Evolutionary conservation across 2,329 filamentous ascomycete genomes (phyloP).

Genomic region (Teratosphaeria destructans): DNA sequence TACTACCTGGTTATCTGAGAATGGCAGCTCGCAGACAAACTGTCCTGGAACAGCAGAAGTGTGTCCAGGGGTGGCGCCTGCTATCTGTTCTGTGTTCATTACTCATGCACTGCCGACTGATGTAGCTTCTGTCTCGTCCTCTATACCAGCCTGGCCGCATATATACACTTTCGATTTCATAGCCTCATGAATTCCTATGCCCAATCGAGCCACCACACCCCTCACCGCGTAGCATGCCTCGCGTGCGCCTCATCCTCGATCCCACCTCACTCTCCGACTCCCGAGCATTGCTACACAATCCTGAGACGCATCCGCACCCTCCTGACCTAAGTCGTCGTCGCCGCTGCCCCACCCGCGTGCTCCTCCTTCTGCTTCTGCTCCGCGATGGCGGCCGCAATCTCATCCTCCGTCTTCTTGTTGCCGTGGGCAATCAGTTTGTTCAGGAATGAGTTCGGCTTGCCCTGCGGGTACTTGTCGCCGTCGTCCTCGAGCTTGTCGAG

Average conservation of each 20-base stretch:
- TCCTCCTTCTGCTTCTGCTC: background rate
- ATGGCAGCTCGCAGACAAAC: no score
- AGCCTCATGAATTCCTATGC: background rate
- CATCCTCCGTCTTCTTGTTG: conserved; percentile 31
- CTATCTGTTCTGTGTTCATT: background rate
- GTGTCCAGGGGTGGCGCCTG: background rate
- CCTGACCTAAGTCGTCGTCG: background rate
- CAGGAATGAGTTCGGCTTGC: conserved; percentile 27
- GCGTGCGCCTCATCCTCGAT: background rate
- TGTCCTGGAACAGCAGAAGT: background rate
- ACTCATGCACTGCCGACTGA: background rate
- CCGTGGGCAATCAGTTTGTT: conserved; percentile 29
- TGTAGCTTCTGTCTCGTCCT: background rate
- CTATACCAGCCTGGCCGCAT: background rate
- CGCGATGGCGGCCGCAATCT: conserved; percentile 13
- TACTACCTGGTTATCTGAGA: no score
- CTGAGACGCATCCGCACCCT: background rate
- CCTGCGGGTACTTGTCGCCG: conserved; percentile 18
- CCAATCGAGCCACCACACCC: background rate
- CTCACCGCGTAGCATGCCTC: background rate
- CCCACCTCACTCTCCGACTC: background rate
- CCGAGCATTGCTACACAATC: background rate
- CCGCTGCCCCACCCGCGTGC: background rate
- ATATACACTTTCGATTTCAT: background rate
- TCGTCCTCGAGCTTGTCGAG: conserved; percentile 24